These are phyloP conservation scores for Penicillium bovifimosum DNA, from an alignment of 495 filamentous ascomycete genomes.

Conservation along the genomic window DNA sequence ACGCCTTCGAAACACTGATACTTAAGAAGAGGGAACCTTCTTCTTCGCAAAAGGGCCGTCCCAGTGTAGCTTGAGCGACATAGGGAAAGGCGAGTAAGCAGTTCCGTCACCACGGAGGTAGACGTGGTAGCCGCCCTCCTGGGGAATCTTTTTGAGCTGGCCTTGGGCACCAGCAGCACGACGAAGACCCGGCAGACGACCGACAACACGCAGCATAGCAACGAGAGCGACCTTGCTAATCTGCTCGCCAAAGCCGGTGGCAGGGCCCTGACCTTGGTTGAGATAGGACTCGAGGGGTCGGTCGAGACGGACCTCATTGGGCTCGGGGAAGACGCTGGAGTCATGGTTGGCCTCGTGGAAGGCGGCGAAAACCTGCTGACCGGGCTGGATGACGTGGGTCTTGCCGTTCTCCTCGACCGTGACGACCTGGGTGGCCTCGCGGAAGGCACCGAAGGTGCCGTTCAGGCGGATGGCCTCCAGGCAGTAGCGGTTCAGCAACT, in stretches of 20 bases:
- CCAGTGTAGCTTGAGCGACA: conserved; percentile 38
- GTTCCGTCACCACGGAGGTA: conserved; percentile 75
- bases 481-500: conserved; percentile 45
- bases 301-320: conserved; percentile 57
- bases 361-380: conserved; percentile 47
- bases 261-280: conserved; percentile 57
- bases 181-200: conserved; percentile 54
- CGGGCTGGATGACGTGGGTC: conserved; percentile 44
- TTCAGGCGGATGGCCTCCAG: conserved; percentile 56
- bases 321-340: conserved; percentile 60
- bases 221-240: conserved; percentile 57
- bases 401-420: conserved; percentile 49
- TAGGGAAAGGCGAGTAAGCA: conserved; percentile 67
- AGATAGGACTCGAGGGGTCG: conserved; percentile 66
- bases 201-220: conserved; percentile 58
- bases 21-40: background rate
- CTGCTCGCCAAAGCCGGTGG: conserved; percentile 58
- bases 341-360: conserved; percentile 52
- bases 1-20: too few relatives aligned
- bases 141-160: conserved; percentile 63
- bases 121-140: conserved; percentile 53
- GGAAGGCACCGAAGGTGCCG: conserved; percentile 54
- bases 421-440: conserved; percentile 38
- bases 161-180: conserved; percentile 64
- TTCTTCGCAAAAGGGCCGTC: conserved; percentile 18